Conservation (phyloP, 345 rosid genomes). For the Gossypium turneri region DNA sequence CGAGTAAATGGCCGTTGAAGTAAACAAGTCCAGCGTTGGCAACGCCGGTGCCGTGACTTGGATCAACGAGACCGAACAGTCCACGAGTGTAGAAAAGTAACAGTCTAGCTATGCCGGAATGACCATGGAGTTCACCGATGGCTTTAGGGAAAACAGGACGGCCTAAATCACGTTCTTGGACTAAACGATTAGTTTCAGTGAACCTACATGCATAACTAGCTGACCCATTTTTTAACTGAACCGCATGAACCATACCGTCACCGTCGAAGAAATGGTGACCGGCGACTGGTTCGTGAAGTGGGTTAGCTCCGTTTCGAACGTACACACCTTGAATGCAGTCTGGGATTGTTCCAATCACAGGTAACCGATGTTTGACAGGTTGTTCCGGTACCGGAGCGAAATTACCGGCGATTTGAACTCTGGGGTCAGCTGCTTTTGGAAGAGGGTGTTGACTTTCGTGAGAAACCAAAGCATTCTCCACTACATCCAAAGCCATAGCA, state of each 20-base stretch:
- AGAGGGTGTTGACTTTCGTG: slow-evolving; percentile 59
- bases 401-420: slow-evolving; percentile 69
- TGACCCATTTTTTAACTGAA: slow-evolving; percentile 47
- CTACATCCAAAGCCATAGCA: slow-evolving; percentile 49
- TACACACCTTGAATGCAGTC: slow-evolving; percentile 61
- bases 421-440: slow-evolving; percentile 72
- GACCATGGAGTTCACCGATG: slow-evolving; percentile 90
- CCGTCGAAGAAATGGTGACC: slow-evolving; percentile 93
- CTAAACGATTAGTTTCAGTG: slow-evolving; percentile 68
- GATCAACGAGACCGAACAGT: slow-evolving; percentile 58
- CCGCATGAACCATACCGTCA: slow-evolving; percentile 87
- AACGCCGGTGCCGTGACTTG: slow-evolving; percentile 62
- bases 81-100: slow-evolving; percentile 74
- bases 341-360: slow-evolving; percentile 60
- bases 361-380: slow-evolving; percentile 46
- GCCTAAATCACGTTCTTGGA: slow-evolving; percentile 62
- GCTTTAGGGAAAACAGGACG: slow-evolving; percentile 81
- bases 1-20: slow-evolving; percentile 60
- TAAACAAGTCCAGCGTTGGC: slow-evolving; percentile 90
- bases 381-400: slow-evolving; percentile 77
- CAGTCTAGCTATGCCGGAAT: slow-evolving; percentile 74
- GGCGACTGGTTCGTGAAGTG: slow-evolving; percentile 73
- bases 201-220: slow-evolving; percentile 77
- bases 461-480: slow-evolving; percentile 49
- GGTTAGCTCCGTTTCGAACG: slow-evolving; percentile 83